Base-by-base conservation (phyloP, 805 yeast genomes). In the Priceomyces castillae region DNA sequence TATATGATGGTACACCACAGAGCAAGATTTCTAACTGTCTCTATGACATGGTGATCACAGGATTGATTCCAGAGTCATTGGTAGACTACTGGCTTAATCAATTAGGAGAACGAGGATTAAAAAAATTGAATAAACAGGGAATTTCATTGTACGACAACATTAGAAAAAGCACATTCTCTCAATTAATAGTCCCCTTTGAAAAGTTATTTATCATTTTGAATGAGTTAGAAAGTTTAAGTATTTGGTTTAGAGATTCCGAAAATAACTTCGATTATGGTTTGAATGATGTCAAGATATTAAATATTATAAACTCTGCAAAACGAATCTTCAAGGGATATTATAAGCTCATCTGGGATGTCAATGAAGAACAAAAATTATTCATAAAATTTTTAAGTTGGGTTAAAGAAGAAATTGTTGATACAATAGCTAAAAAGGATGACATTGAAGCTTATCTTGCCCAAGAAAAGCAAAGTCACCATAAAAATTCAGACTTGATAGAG, bases 81-180 rank as follows among this genome's bases (percentile, higher is more conserved):
- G 73, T 71, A 46, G 81, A 78, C 43, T 85, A 82, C 81, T 64
- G 86, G 54, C 71, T 77, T 17, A 82, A 82, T 50, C 78, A 81
- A 38, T 64, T 85, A 26, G 90, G 87, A 0, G 89, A 83, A 47
- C 66, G 85, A 47, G 86, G 86, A 22, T 57, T 78, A 15, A 78
- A 76, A 47, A 69, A 78, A 49, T 77, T 88, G 77, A 62, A 64
- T 2, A 73, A 71, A 41, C 40, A 73, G 14, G 83, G 85, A 0
- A 72, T 69, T 28, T 59, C 69, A 1, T 66, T 75, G 11, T 82
- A 76, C 53, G 84, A 81, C 34, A 64, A 64, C 36, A 61, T 76
- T 0, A 62, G 81, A 42, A 74, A 78, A 43, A 58, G 67, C 0
- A 49, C 79, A 1, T 75, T 77, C 43, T 67, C 77, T 34, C 73